These are phyloP conservation scores for Nakataea oryzae DNA, from an alignment of 2,329 filamentous ascomycete genomes.

Conservation along the genomic window DNA sequence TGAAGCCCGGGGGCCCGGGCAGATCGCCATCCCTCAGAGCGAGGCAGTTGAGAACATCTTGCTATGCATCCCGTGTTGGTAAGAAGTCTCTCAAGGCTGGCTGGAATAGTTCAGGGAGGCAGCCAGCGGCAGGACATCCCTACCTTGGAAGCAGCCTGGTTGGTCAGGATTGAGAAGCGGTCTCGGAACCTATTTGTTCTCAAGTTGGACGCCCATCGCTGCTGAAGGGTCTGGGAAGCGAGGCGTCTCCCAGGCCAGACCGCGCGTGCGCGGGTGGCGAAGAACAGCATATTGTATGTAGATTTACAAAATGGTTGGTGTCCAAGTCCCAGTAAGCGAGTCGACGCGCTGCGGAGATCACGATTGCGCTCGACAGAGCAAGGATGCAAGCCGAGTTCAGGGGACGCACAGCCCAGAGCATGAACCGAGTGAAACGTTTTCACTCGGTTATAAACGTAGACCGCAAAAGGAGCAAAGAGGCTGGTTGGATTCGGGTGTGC, in stretches of 20 bases:
- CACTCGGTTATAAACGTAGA: background rate
- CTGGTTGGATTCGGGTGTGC: too few relatives aligned
- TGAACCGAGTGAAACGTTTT: background rate
- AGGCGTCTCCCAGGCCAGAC: conserved; percentile 4
- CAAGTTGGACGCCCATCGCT: background rate
- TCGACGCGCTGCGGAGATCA: background rate
- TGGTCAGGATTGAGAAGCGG: conserved; percentile 9
- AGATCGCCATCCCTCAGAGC: background rate
- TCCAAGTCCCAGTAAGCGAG: background rate
- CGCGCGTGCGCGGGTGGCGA: background rate
- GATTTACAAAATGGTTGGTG: conserved; percentile 2
- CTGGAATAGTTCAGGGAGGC: too few relatives aligned
- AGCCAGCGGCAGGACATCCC: background rate
- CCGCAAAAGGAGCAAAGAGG: too few relatives aligned
- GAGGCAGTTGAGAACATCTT: conserved; percentile 7
- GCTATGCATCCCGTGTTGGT: conserved; percentile 4
- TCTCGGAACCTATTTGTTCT: conserved; percentile 1
- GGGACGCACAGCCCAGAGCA: background rate
- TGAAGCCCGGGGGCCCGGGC: background rate
- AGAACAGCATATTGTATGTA: background rate
- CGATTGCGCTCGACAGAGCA: background rate
- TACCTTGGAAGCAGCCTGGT: conserved; percentile 8
- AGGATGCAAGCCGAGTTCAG: background rate
- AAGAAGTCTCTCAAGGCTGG: background rate
- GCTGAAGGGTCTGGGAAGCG: background rate